Percentiles rank a stretch among this genome's conserved stretches.
Conservation (phyloP, 345 rosid genomes). For the Raphanus raphanistrum region DNA sequence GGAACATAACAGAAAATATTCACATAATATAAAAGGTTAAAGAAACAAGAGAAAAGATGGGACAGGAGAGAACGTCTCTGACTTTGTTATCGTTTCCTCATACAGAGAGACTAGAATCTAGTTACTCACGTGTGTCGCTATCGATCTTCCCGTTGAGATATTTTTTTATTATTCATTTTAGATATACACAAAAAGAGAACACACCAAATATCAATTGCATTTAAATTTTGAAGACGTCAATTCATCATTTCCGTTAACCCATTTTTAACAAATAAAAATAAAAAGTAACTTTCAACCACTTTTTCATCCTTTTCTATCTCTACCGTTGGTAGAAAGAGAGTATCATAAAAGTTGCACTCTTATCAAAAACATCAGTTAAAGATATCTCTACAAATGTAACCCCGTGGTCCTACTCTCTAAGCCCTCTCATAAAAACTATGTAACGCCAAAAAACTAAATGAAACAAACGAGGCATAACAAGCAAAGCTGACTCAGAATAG, state of each 20-base stretch:
- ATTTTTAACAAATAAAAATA: neutral
- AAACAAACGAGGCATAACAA: slow-evolving; percentile 15
- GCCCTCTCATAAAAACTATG: slow-evolving; percentile 1
- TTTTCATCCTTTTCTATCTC: neutral
- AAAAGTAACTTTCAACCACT: slow-evolving; percentile 16
- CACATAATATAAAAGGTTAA: neutral
- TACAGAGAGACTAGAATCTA: slow-evolving; percentile 12
- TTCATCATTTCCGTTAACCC: slow-evolving; percentile 23
- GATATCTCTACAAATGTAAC: neutral
- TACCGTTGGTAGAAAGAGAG: slow-evolving; percentile 37
- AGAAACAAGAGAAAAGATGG: neutral
- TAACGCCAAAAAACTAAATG: slow-evolving; percentile 10
- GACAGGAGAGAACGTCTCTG: neutral
- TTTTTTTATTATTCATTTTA: neutral
- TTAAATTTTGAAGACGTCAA: slow-evolving; percentile 15
- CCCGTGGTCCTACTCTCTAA: neutral
- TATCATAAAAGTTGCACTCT: slow-evolving; percentile 5
- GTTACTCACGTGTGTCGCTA: slow-evolving; percentile 26
- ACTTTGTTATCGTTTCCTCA: slow-evolving; percentile 11
- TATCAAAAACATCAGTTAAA: neutral
- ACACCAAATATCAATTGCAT: neutral
- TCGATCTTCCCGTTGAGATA: slow-evolving; percentile 40
- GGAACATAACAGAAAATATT: neutral
- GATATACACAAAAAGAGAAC: neutral
- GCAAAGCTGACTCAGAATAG: slow-evolving; percentile 6